Base-by-base conservation (phyloP, 208 protist genomes). In the Acanthamoeba rhysodes region DNA sequence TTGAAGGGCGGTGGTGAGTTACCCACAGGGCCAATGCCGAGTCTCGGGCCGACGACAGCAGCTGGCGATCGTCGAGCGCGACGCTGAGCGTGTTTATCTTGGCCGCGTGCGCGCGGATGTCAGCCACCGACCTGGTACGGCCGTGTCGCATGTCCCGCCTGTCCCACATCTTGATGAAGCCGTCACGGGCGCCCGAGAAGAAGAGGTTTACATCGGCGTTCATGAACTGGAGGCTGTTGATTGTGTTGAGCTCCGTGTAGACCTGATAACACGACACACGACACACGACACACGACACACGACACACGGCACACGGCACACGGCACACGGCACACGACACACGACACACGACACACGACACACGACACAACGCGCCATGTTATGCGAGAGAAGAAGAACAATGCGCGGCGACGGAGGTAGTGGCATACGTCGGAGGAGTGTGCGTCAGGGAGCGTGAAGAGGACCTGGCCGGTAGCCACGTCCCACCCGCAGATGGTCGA, bases 171-270 rank as follows among this genome's bases (percentile, higher is more conserved):
- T 76, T 76, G 9, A 76, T 29, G 34, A 76, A 76, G 34, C 68
- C 68, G 20, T 76, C 68, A 22, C 68, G 68, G 1, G 68, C 68
- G 20, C 68, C 68, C 27, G 68, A 76, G 68, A 76, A 41, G 34
- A 76, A 76, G 29, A 76, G 29, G 68, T 76, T 76, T 2, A 14
- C 29, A 8, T 76, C 29, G 4, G 34, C 27, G 68, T 76, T 76
- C 29, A 37, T 37, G 20, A 76, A 76, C 29, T n/a, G 27, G 68
- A 76, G 68, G 68, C 68, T 76, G 68, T 76, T 76, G 68, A 76
- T 76, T 37, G 68, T 76, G 68, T 76, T 76, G 29, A 76, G 34
- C 27, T 76, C 68, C 20, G 68, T 76, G 34, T 76, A 41, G 22
- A 41, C 20, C 34, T 37, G 34, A 27, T 76, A 9, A 2, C 1